Percentiles rank a stretch among this genome's conserved stretches.
These are phyloP conservation scores for Lipomyces anomalus DNA, from an alignment of 805 yeast genomes.

Conservation along the genomic window DNA sequence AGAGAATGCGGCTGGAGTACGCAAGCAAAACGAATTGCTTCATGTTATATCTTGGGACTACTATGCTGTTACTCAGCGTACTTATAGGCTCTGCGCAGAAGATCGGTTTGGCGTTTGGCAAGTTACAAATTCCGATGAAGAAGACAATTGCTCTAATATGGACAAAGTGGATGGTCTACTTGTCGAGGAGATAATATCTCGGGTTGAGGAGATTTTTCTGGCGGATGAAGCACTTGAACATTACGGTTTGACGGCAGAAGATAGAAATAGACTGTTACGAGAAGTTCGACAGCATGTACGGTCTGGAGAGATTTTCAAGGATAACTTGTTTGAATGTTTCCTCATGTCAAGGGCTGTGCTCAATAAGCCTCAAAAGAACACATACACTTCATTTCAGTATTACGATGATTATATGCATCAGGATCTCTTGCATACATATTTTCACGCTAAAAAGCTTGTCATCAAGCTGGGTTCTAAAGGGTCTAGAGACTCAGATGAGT, in stretches of 20 bases:
- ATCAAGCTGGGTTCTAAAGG: no score
- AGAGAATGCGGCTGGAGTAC: slow-evolving; percentile 7
- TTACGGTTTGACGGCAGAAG: no score
- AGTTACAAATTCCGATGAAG: neutral
- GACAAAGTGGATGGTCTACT: no score
- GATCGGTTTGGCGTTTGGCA: slow-evolving; percentile 15
- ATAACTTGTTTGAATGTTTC: slow-evolving; percentile 6
- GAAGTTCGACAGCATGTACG: no score
- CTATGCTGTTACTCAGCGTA: slow-evolving; percentile 5
- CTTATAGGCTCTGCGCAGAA: slow-evolving; percentile 14
- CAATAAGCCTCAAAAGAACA: slow-evolving; percentile 2
- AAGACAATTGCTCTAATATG: neutral
- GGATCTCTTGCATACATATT: slow-evolving; percentile 6
- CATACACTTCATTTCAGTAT: slow-evolving; percentile 5
- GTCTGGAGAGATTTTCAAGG: no score
- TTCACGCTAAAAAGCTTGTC: neutral
- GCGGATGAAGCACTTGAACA: no score
- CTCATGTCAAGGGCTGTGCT: slow-evolving; percentile 5
- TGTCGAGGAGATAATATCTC: no score
- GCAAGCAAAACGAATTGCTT: slow-evolving; percentile 6
- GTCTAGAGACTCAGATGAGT: no score
- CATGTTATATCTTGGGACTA: slow-evolving; percentile 14
- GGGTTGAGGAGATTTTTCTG: no score
- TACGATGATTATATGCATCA: slow-evolving; percentile 5
- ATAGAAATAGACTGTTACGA: no score